phyloP scores from a whole-genome alignment of 2,329 filamentous ascomycete genomes.

The Fusarium virguliforme region DNA sequence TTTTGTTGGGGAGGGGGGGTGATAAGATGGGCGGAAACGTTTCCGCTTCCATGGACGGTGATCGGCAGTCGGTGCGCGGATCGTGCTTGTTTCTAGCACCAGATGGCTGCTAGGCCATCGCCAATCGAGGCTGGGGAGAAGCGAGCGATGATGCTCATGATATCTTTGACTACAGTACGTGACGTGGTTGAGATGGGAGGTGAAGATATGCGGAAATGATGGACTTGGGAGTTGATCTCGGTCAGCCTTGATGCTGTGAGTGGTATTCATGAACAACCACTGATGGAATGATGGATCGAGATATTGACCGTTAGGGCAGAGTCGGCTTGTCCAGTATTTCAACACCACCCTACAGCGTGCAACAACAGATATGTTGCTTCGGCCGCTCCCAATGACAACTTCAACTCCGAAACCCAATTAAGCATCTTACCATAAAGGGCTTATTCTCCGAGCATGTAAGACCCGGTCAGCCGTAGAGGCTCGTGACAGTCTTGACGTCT shows the following conservation, averaged over 20 bases:
- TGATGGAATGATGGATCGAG: not conserved
- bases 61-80: slow-evolving; percentile 37
- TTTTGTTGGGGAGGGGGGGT: slow-evolving; percentile 6
- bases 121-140: slow-evolving; percentile 25
- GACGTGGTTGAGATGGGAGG: not conserved
- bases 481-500: not conserved
- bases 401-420: not conserved
- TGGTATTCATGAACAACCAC: not conserved
- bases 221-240: not conserved
- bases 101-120: slow-evolving; percentile 10
- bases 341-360: not conserved
- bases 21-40: slow-evolving; percentile 30
- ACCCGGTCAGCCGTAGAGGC: slow-evolving; percentile 1
- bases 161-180: not conserved
- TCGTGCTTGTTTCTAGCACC: slow-evolving; percentile 26
- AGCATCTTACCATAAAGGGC: slow-evolving; percentile 2
- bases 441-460: not conserved
- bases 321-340: too few species aligned
- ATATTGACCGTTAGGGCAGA: not conserved
- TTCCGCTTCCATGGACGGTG: slow-evolving; percentile 37
- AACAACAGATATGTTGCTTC: not conserved
- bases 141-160: slow-evolving; percentile 17
- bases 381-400: not conserved
- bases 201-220: not conserved
- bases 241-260: not conserved